Evolutionary conservation across 208 protist genomes (phyloP), one percentile per base, ranked within the genome.

Genomic region (Leishmania tropica): DNA sequence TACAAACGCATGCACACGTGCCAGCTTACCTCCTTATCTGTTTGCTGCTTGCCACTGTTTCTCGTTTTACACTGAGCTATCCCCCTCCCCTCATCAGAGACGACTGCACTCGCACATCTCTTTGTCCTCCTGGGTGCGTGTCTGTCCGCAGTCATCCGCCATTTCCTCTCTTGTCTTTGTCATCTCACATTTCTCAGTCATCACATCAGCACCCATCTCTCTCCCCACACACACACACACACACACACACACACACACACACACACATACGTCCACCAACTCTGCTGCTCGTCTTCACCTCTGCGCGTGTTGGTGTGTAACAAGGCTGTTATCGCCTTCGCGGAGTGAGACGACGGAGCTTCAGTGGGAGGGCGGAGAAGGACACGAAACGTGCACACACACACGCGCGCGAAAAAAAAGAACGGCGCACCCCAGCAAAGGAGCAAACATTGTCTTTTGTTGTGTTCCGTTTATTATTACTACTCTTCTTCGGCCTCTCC

Each of bases 391-490:
- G 40, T 42, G 40, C 40, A 4, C 40, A 4, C 40, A 4, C 40
- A 42, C 40, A 42, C 40, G 10, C 42, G 42, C 4, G 10, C 42
- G 48, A 53, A 53, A 53, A 19, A 17, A 11, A 17, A 53, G 15
- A 53, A 53, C 48, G 15, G 0, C 48, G 8, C 0, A 53, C 48
- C 48, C 48, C 13, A 19, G 8, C 48, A 17, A 53, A 17, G 48
- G 48, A 19, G 17, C 13, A 53, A 11, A 1, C 15, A 11, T 53
- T 53, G 15, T 8, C 15, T 53, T 11, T 53, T 8, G 8, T 17
- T 53, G 35, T 81, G 62, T 84, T 71, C 74, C 74, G 0, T 65
- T 65, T 65, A 15, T 65, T 78, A 77, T n/a, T 85, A 17, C 15
- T 85, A 67, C 42, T 45, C 42, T 45, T 45, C 42, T 83, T 58